A percentile compares a stretch with the other conserved stretches of the same genome.
Conservation (phyloP, 2,329 filamentous ascomycete species). For the Tympanopsis confertula region DNA sequence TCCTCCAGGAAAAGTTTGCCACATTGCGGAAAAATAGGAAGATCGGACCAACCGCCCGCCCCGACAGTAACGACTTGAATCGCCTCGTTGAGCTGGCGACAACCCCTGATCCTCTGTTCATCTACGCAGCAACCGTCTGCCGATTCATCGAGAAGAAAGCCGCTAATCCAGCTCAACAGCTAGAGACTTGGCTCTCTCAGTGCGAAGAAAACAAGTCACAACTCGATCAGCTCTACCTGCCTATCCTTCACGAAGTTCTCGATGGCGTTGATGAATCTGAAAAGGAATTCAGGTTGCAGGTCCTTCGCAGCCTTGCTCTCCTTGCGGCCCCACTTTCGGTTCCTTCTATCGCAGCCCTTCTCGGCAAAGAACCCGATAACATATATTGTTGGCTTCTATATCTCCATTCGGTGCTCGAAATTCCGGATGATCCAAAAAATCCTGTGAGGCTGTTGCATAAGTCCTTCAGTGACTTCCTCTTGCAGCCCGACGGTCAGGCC, state of each 20-base stretch:
- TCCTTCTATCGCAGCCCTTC: background rate
- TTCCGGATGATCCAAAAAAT: background rate
- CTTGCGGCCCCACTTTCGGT: slow-evolving; percentile 2
- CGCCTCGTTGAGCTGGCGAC: background rate
- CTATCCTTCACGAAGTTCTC: slow-evolving; percentile 2
- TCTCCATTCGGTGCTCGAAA: background rate
- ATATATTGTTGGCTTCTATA: background rate
- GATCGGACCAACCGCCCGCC: background rate
- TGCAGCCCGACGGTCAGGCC: background rate
- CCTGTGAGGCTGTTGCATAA: background rate
- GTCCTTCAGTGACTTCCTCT: background rate
- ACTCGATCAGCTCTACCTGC: slow-evolving; percentile 2
- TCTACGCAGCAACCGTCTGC: background rate
- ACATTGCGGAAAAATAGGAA: background rate
- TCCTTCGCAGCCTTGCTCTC: slow-evolving; percentile 2
- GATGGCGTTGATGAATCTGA: slow-evolving; percentile 1
- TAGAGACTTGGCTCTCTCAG: slow-evolving; percentile 1
- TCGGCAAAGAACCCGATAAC: background rate
- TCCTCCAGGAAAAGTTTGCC: background rate
- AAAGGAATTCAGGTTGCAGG: background rate
- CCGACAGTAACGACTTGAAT: background rate
- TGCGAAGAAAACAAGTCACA: slow-evolving; percentile 3
- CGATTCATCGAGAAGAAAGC: background rate
- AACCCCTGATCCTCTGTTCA: background rate
- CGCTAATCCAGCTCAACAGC: background rate